Base-by-base conservation (phyloP, 192 early-diverging fungal genomes). In the Coemansia sp. region DNA sequence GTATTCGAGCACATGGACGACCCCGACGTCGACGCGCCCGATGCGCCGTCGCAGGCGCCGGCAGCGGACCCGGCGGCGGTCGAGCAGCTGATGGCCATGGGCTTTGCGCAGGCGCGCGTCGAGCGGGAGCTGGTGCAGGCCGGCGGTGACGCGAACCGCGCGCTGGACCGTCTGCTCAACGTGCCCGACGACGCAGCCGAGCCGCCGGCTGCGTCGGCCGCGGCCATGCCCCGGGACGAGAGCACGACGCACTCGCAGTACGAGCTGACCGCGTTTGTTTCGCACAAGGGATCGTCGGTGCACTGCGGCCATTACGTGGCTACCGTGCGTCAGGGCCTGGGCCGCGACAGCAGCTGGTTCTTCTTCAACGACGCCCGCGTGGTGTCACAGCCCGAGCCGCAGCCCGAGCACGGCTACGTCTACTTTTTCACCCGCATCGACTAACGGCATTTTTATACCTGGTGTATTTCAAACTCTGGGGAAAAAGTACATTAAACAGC, bases 1-100 rank as follows among this genome's bases (percentile, higher is more conserved):
- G 54, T 97, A 21, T 90, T 97, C 78, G 90, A 92, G 65, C 92
- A 96, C 55, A 94, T 96, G 90, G 96, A 99, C 22, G 96, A 97
- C 76, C 81, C 94, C 26, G 86, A 90, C 83, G 80, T 80, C 32
- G 71, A 80, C 44, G 61, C 49, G 26, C 63, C 69, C 1, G 60
- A 72, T 7, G 43, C 56, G 12, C 32, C 38, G 46, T 55, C 31
- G 34, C 49, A 23, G 44, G 56, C 15, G 34, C 12, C 55, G 5
- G 43, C 60, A 31, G 69, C 68, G 2, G 76, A 69, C 27, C 80
- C 78, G 0, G 80, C 38, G 1, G 86, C 90, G 27, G 79, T 97
- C 21, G 50, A 71, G 26, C 79, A 80, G 47, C 74, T 99, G 55
- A 79, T 81, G 41, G 93, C 90, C 41, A 99, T 99, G 96, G 96